These are phyloP conservation scores for Magnolia officinalis DNA, from an alignment of 164 flowering plant genomes.

Conservation along the genomic window DNA sequence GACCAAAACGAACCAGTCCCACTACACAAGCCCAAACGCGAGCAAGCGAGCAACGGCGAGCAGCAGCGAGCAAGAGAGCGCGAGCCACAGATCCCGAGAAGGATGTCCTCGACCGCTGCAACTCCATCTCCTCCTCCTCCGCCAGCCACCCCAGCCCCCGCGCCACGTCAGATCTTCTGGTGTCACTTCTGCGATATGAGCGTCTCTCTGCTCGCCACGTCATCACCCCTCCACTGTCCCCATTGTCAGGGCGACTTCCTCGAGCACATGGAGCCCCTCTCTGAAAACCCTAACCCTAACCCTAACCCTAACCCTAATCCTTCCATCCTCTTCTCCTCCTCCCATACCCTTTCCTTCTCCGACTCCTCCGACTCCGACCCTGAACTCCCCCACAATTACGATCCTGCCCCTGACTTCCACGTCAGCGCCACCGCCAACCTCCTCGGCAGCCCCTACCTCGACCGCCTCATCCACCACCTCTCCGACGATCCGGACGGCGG, in stretches of 20 bases:
- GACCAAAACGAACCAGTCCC: neutral
- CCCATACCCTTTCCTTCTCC: slow-evolving; percentile 6
- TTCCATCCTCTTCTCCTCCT: slow-evolving; percentile 9
- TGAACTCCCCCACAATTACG: slow-evolving; percentile 5
- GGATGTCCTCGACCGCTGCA: slow-evolving; percentile 10
- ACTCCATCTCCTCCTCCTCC: neutral
- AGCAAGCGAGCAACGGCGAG: neutral
- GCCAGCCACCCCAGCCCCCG: neutral
- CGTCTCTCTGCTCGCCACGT: slow-evolving; percentile 34
- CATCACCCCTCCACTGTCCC: slow-evolving; percentile 44
- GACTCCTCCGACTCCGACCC: slow-evolving; percentile 5
- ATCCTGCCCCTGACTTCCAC: slow-evolving; percentile 12
- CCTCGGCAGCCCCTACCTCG: slow-evolving; percentile 34
- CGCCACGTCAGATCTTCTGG: slow-evolving; percentile 39
- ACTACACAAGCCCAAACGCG: neutral
- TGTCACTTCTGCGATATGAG: slow-evolving; percentile 74
- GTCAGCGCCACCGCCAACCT: neutral
- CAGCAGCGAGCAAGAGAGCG: neutral
- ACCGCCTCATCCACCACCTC: slow-evolving; percentile 44
- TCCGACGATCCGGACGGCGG: slow-evolving; percentile 10
- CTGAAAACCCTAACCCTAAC: slow-evolving; percentile 15
- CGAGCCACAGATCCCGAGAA: neutral
- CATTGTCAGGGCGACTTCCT: slow-evolving; percentile 47
- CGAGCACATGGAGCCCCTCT: slow-evolving; percentile 45
- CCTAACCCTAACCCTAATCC: slow-evolving; percentile 18